Evolutionary conservation across 106 monocot species (phyloP), one percentile per base, ranked within the genome.

Genomic region (Platanthera guangdongensis): DNA sequence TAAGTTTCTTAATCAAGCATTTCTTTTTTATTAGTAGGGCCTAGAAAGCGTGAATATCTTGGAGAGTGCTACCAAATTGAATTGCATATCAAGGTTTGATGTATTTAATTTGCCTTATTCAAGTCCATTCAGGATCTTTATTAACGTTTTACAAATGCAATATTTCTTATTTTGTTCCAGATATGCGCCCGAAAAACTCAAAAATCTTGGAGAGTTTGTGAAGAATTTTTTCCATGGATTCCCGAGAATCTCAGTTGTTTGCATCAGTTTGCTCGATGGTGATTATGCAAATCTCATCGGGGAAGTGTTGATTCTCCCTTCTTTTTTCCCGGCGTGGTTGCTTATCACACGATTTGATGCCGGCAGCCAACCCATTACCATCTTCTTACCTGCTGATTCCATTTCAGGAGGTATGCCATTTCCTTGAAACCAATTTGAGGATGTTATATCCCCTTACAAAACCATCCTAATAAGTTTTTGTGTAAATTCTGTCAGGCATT

Each of bases 251-350:
- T 81, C 96, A 53, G 73, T 89, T 25, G 28, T 97, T 10, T 97
- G 93, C 72, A 79, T 97, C 64, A 93, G 93, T 53, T 78, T 97
- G 74, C 81, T 97, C 72, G 93, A 78, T 70, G 83, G 81, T 85
- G 89, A 91, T 75, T 97, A 84, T 82, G 87, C 71, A 8, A 81
- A 82, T 72, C 60, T 91, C 59, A 72, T 97, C 62, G 89, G 82
- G 50, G 89, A 91, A 88, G 69, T 86, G 50, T 72, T 87, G 52
- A 79, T 86, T 82, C 85, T 89, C 57, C 82, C 89, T 73, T 85
- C 90, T 7, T 83, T 79, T 53, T 81, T 83, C 18, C 93, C 93
- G 55, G 85, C 91, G 68, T 97, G 96, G 96, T 78, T 97, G 79
- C 60, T 97, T 53, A 73, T 97, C 39, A 87, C 96, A 75, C 87